Conservation (phyloP, 495 filamentous ascomycete species). For the Podospora pseudoanserina region DNA sequence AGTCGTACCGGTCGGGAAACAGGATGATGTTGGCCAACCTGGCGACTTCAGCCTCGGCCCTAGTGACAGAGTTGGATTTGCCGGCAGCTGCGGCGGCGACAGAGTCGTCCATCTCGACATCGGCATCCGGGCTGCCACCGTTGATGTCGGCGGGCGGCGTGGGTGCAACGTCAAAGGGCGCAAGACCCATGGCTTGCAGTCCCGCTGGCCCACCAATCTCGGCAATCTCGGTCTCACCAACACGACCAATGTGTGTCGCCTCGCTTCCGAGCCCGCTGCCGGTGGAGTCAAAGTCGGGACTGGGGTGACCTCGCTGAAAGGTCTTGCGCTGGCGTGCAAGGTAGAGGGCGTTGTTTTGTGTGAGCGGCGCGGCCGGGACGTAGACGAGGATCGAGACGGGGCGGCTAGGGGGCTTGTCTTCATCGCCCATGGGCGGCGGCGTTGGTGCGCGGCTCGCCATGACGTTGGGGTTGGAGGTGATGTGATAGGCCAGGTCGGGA, state of each 20-base stretch:
- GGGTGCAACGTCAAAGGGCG: conserved; percentile 42
- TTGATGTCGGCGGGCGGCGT: conserved; percentile 22
- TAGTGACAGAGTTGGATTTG: conserved; percentile 24
- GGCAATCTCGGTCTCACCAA: conserved; percentile 45
- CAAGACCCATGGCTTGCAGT: conserved; percentile 47
- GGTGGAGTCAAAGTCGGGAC: conserved; percentile 65
- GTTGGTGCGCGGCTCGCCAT: conserved; percentile 35
- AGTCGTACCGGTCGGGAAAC: conserved; percentile 49
- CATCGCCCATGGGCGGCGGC: conserved; percentile 23
- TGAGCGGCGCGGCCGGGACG: conserved; percentile 79
- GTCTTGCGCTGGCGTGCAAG: conserved; percentile 72
- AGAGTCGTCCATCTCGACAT: conserved; percentile 25
- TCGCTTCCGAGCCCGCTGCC: conserved; percentile 46
- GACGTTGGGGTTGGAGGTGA: conserved; percentile 43
- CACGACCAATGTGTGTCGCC: conserved; percentile 41
- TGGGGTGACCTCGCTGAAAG: conserved; percentile 60
- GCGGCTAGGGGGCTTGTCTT: conserved; percentile 1
- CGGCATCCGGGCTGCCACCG: conserved; percentile 15
- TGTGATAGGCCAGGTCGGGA: conserved; percentile 61
- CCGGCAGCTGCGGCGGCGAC: conserved; percentile 5
- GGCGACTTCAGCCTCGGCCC: conserved; percentile 46
- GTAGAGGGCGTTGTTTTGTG: conserved; percentile 71
- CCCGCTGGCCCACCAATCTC: conserved; percentile 45
- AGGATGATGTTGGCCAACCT: conserved; percentile 49
- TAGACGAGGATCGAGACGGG: conserved; percentile 56